Evolutionary conservation across 345 rosid species (phyloP).

Genomic region (Salix caprea): DNA sequence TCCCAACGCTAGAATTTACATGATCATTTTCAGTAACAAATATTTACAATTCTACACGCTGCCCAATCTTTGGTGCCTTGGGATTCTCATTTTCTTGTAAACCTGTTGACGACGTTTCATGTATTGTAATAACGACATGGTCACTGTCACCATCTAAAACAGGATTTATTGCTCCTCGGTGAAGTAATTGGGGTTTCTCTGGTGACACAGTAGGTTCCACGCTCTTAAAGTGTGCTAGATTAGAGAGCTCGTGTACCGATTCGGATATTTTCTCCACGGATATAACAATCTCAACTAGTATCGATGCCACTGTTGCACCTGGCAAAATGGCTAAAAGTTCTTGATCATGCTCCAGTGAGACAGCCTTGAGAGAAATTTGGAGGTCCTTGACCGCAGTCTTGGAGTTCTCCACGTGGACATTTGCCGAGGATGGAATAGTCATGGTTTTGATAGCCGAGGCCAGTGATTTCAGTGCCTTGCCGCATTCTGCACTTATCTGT

Average conservation of each 20-base stretch:
- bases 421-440: constrained; percentile 22
- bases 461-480: constrained; percentile 22
- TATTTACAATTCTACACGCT: constrained; percentile 29
- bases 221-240: constrained; percentile 17
- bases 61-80: constrained; percentile 13
- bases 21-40: neutral
- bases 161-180: constrained; percentile 53
- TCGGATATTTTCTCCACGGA: constrained; percentile 19
- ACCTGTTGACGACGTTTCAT: constrained; percentile 21
- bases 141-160: constrained; percentile 29
- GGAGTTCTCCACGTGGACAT: constrained; percentile 12
- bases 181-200: constrained; percentile 46
- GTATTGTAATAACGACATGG: constrained; percentile 39
- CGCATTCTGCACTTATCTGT: constrained; percentile 21
- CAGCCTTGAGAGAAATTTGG: constrained; percentile 10
- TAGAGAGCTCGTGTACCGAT: constrained; percentile 21
- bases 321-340: constrained; percentile 31
- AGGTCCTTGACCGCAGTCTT: constrained; percentile 17
- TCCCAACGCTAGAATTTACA: neutral
- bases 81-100: constrained; percentile 1
- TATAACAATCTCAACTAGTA: constrained; percentile 14
- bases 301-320: constrained; percentile 28
- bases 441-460: constrained; percentile 23
- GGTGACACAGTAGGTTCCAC: constrained; percentile 13
- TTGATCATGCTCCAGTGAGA: constrained; percentile 2